Percentiles rank a stretch among this genome's conserved stretches.
Evolutionary conservation across 768 basidiomycete species (phyloP).

Genomic region (Obba rivulosa): DNA sequence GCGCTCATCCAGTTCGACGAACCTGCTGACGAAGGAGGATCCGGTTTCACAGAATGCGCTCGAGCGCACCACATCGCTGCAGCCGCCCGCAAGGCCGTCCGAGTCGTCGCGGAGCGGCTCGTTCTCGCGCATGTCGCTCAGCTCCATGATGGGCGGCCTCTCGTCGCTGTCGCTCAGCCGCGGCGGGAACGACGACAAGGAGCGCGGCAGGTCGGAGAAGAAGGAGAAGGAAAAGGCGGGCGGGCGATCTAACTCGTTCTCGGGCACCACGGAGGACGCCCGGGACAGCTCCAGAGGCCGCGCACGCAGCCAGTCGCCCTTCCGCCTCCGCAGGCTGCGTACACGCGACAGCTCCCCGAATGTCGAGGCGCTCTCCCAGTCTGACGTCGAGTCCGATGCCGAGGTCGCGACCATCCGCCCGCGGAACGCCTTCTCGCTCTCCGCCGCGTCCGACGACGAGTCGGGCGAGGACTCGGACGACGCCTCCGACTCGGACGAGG

Average conservation of each 20-base stretch:
- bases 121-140: conserved; percentile 60
- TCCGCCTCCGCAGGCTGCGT: conserved; percentile 65
- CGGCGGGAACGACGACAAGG: conserved; percentile 28
- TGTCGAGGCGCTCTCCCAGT: conserved; percentile 49
- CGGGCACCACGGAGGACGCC: conserved; percentile 37
- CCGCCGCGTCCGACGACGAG: conserved; percentile 64
- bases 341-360: conserved; percentile 46
- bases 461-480: conserved; percentile 41
- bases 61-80: conserved; percentile 34
- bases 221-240: conserved; percentile 30
- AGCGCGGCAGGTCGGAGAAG: conserved; percentile 49
- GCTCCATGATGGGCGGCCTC: conserved; percentile 65
- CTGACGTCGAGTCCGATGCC: conserved; percentile 58
- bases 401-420: conserved; percentile 46
- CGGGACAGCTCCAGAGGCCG: conserved; percentile 37
- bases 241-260: conserved; percentile 30
- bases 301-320: conserved; percentile 77
- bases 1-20: conserved; percentile 25
- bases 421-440: conserved; percentile 55
- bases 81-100: conserved; percentile 12
- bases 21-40: conserved; percentile 32
- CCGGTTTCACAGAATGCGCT: conserved; percentile 50
- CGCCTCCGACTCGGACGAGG: conserved; percentile 53
- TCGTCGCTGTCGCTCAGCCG: conserved; percentile 61
- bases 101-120: conserved; percentile 35